These are phyloP conservation scores for Globisporangium okanoganense DNA, from an alignment of 352 stramenopile genomes.

Conservation along the genomic window DNA sequence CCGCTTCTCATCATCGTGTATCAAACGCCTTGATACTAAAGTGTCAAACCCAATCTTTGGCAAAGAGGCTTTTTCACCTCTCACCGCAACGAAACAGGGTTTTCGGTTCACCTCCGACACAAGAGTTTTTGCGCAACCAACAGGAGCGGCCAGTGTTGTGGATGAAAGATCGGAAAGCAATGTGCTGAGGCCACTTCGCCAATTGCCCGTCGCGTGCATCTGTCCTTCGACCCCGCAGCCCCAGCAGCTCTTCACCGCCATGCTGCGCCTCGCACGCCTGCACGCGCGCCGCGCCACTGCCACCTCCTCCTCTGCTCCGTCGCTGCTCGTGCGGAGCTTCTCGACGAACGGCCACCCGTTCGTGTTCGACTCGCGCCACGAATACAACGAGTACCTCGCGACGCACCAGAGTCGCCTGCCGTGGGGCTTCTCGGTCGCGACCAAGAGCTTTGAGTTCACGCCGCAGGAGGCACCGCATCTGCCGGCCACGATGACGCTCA, in stretches of 20 bases:
- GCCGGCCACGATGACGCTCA: constrained; percentile 85
- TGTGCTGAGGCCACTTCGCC: background rate
- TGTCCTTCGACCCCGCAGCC: too few relatives aligned
- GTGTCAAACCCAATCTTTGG: too few relatives aligned
- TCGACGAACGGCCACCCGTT: constrained; percentile 56
- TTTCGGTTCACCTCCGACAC: too few relatives aligned
- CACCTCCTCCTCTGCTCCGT: constrained; percentile 10
- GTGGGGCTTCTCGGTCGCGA: constrained; percentile 82
- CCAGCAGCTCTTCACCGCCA: background rate
- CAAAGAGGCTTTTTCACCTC: too few relatives aligned
- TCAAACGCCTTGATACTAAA: too few relatives aligned
- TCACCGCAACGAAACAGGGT: too few relatives aligned
- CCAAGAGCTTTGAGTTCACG: constrained; percentile 81
- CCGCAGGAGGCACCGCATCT: constrained; percentile 77
- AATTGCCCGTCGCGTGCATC: background rate
- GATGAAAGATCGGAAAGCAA: background rate
- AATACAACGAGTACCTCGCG: constrained; percentile 78
- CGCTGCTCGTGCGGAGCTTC: constrained; percentile 28
- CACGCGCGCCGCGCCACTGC: constrained; percentile 15
- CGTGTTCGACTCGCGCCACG: constrained; percentile 75
- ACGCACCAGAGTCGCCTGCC: constrained; percentile 78
- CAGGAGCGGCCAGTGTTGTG: background rate
- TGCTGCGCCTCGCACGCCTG: constrained; percentile 18
- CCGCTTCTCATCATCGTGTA: constrained; percentile 7
- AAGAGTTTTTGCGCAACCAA: too few relatives aligned